Base-by-base conservation (phyloP, 2,329 filamentous ascomycete genomes). In the Monilinia fructigena region DNA sequence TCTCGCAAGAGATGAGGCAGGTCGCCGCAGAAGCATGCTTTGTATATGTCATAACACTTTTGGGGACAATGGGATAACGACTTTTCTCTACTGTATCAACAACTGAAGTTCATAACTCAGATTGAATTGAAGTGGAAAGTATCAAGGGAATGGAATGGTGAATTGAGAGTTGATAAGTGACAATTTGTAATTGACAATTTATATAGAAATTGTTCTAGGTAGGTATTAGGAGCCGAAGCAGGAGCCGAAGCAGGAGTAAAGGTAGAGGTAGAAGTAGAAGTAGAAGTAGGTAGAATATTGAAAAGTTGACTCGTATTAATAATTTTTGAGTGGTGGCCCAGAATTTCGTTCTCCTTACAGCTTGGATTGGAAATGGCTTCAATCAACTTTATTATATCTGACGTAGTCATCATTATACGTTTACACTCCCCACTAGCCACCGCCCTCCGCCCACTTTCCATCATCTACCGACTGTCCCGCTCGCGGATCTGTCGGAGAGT, bases 1-100 rank as follows among this genome's bases (percentile, higher is more conserved):
- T 31, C 70, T 72, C 67, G 67, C 62, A 65, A 72, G 53, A 62
- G 64, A 69, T 68, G 63, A 53, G n/a, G 68, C 59, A 42, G 70
- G 68, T 50, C 66, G 68, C 63, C 69, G 73, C 63, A 66, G 60
- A 45, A 73, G 68, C 73, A 74, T 73, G 66, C 31, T 63, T 63
- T 62, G 31, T 42, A 52, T 45, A 53, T 61, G n/a, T 16, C 40
- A 23, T 31, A 48, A 63, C 31, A 50, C 20, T 20, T 60, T 38
- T 47, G 28, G 48, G 42, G 7, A 35, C 5, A 7, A 35, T 35
- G 56, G 35, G 45, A 20, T 47, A 60, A 20, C 23, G 38, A 14
- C 16, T 38, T 38, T 35, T 56, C 47, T 50, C 10, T 50, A 50
- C 20, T 23, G 6, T n/a, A 1, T 38, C 14, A 40, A 38, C 20